Evolutionary conservation across 2,329 filamentous ascomycete genomes (phyloP), one percentile per base, ranked within the genome.

Genomic region (Helotiales sp.): DNA sequence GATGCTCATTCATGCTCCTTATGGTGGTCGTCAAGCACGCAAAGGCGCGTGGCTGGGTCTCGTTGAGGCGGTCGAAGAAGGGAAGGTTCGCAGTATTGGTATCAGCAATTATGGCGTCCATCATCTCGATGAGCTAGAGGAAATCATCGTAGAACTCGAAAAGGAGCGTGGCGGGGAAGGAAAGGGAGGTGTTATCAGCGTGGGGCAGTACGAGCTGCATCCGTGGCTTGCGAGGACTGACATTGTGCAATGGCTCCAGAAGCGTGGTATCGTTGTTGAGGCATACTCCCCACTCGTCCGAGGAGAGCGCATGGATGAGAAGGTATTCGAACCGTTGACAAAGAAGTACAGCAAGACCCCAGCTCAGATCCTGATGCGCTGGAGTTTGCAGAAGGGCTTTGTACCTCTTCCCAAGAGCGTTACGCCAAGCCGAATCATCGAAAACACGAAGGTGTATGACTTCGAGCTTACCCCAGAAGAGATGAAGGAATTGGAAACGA

Each of bases 181-280:
- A 9, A 86, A 84, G 64, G 86, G 84, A 44, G 90, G 90, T 24
- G 77, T 90, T 38, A 81, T 96, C 68, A 89, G 87, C 60, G 89
- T 96, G 34, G 92, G 91, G 38, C 93, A 96, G 74, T 91, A 89
- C 74, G 93, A 97, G 75, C 76, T 97, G 10, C 93, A 97, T 73
- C 93, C 93, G 0, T 97, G 91, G 92, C 84, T 92, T 40, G 80
- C 86, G 8, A 81, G 92, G n/a, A 76, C 80, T 22, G 91, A 96
- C 68, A 91, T 97, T 60, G 85, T 87, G 8, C 77, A 83, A 47
- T 97, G 92, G 91, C 89, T 89, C 66, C 73, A 79, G 62, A 79
- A 86, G 72, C 79, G 84, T 17, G 79, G 79, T 59, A 76, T 90
- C 19, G 80, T 84, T 30, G 71, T 89, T 13, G 80, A 91, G 74